phyloP scores from a whole-genome alignment of 1,284 basidiomycete species.

The Moesziomyces sp. region DNA sequence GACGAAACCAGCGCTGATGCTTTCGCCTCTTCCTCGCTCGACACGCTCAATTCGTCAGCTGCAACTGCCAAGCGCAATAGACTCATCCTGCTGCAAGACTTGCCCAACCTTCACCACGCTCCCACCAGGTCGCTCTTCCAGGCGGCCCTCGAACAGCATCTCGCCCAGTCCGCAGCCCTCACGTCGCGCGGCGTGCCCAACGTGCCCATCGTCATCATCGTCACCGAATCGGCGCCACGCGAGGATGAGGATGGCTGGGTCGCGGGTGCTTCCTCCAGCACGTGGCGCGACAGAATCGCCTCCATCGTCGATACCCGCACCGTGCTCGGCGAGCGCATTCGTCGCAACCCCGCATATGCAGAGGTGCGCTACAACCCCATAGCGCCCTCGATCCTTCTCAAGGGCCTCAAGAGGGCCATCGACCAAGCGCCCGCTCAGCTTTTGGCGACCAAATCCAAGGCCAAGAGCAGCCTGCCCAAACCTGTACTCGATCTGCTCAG shows the following conservation, averaged over 20 bases:
- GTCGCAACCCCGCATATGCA: slow-evolving; percentile 76
- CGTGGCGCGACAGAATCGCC: slow-evolving; percentile 67
- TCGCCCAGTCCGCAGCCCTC: slow-evolving; percentile 20
- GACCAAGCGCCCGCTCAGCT: slow-evolving; percentile 1
- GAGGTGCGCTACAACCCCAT: slow-evolving; percentile 91
- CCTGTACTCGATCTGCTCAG: slow-evolving; percentile 18
- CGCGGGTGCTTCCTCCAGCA: slow-evolving; percentile 70
- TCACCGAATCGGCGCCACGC: slow-evolving; percentile 77
- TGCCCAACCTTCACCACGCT: slow-evolving; percentile 80
- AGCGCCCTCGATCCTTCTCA: slow-evolving; percentile 83
- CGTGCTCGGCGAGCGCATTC: slow-evolving; percentile 75
- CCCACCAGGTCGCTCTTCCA: slow-evolving; percentile 82
- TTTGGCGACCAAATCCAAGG: not conserved
- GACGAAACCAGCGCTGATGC: not conserved
- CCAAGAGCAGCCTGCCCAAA: slow-evolving; percentile 2
- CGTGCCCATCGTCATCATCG: slow-evolving; percentile 80
- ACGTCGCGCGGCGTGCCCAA: slow-evolving; percentile 17
- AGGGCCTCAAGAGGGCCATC: slow-evolving; percentile 74
- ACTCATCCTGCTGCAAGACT: slow-evolving; percentile 86
- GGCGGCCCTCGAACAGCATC: slow-evolving; percentile 71
- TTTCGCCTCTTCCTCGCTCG: slow-evolving; percentile 6
- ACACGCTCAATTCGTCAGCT: slow-evolving; percentile 6
- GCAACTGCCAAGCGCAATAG: slow-evolving; percentile 31
- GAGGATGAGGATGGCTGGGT: slow-evolving; percentile 72
- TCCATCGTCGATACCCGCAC: slow-evolving; percentile 75